Base-by-base conservation (phyloP, 306 rosid species). In the Prinsepia uniflora region DNA sequence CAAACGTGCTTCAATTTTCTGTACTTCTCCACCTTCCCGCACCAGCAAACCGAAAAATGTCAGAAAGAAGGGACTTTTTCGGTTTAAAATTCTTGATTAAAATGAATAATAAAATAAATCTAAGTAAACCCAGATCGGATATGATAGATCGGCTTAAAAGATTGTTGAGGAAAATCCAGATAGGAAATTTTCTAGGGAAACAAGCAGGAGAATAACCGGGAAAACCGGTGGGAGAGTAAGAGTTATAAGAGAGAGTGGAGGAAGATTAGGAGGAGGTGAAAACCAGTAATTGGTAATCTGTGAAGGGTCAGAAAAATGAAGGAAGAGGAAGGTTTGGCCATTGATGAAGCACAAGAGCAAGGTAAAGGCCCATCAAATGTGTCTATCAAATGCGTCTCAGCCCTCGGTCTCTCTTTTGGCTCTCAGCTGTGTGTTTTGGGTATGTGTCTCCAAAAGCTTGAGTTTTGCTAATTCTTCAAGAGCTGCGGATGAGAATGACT, bases 251-350 rank as follows among this genome's bases (percentile, higher is more conserved):
- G 98, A 20, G 96, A 81, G 20, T 93, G 97, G 72, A 93, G 90
- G 75, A 90, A 84, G 84, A 94, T 86, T 81, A 94, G 94, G 70
- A 94, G 93, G 65, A 94, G 97, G 82, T 87, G 88, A 48, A 88
- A 74, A 47, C 88, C 87, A 64, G 95, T 84, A 72, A 90, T 83
- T 70, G 92, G 97, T 55, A 85, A 82, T 43, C 88, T 49, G 77
- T 65, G 79, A 54, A 90, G 92, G 65, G 81, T 87, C 70, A 85
- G 47, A 57, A 87, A 63, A 74, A 67, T 6, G 64, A 56, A 75
- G 78, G 72, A 65, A 46, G n/a, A 40, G 60, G 67, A 73, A 65
- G 76, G 34, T 55, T 34, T 75, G 36, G 87, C 89, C 92, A 86
- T 89, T 80, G 87, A 77, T 54, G 64, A 53, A 46, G 36, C n/a